These are phyloP conservation scores for Maudiozyma bulderi DNA, from an alignment of 805 yeast genomes.

Conservation along the genomic window DNA sequence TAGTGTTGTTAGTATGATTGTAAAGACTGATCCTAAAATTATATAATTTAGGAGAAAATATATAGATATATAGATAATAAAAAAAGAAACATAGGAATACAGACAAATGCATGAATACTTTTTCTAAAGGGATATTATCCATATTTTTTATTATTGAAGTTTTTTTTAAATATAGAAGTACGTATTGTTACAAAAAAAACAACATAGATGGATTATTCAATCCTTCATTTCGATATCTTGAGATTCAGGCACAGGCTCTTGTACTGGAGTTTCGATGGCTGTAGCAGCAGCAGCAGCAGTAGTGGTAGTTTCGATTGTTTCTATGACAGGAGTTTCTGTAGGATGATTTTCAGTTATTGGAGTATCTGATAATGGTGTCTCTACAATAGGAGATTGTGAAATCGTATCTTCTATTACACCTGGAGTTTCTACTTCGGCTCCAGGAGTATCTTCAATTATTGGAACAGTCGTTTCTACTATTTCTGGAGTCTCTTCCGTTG, in stretches of 20 bases:
- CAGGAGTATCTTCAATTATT: background rate
- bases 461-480: too few species aligned
- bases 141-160: background rate
- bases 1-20: conserved; percentile 48
- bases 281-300: background rate
- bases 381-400: background rate
- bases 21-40: conserved; percentile 26
- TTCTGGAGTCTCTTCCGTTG: background rate
- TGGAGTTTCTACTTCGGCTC: background rate
- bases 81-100: background rate
- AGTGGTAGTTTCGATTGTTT: background rate
- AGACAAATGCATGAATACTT: conserved; percentile 3
- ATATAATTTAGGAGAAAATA: background rate
- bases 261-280: background rate
- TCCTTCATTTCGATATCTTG: conserved; percentile 10
- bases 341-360: background rate
- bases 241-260: background rate
- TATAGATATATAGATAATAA: background rate
- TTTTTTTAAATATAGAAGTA: background rate
- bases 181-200: background rate
- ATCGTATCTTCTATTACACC: background rate
- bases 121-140: background rate
- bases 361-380: background rate
- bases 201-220: background rate
- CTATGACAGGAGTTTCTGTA: background rate